Percentiles rank a stretch among this genome's conserved stretches.
Conservation (phyloP, 2,329 filamentous ascomycete genomes). For the Aspergillus carbonarius region DNA sequence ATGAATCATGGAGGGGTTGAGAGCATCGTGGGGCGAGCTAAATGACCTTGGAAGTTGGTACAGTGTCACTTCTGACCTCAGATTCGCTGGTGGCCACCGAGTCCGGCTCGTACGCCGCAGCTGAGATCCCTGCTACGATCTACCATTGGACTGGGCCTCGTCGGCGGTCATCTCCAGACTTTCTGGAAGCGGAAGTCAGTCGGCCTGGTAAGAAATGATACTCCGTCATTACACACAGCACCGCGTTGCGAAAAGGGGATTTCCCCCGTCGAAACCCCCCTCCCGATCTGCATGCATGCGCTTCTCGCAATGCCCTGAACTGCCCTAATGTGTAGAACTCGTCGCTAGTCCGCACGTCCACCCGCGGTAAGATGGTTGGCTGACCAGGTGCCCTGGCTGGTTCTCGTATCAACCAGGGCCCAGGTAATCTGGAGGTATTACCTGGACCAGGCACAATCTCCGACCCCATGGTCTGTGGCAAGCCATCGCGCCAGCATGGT, state of each 20-base stretch:
- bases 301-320: slow-evolving; percentile 13
- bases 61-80: slow-evolving; percentile 24
- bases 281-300: slow-evolving; percentile 15
- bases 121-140: slow-evolving; percentile 40
- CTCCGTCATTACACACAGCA: slow-evolving; percentile 10
- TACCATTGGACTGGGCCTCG: slow-evolving; percentile 39
- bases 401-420: background rate
- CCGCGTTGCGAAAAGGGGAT: background rate
- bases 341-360: background rate
- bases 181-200: slow-evolving; percentile 29
- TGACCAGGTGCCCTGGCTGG: background rate
- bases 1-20: slow-evolving; percentile 29
- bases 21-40: slow-evolving; percentile 31
- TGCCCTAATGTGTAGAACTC: slow-evolving; percentile 11
- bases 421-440: slow-evolving; percentile 3
- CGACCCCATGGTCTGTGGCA: slow-evolving; percentile 11
- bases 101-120: slow-evolving; percentile 29
- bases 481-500: slow-evolving; percentile 7
- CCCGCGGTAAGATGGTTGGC: background rate
- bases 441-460: slow-evolving; percentile 9
- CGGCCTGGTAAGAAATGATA: slow-evolving; percentile 20
- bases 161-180: slow-evolving; percentile 34
- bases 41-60: slow-evolving; percentile 22
- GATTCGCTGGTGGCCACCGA: slow-evolving; percentile 33
- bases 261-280: slow-evolving; percentile 5